A percentile compares a stretch with the other conserved stretches of the same genome.
These are phyloP conservation scores for Yamadazyma triangularis DNA, from an alignment of 1,139 yeast species.

Conservation along the genomic window DNA sequence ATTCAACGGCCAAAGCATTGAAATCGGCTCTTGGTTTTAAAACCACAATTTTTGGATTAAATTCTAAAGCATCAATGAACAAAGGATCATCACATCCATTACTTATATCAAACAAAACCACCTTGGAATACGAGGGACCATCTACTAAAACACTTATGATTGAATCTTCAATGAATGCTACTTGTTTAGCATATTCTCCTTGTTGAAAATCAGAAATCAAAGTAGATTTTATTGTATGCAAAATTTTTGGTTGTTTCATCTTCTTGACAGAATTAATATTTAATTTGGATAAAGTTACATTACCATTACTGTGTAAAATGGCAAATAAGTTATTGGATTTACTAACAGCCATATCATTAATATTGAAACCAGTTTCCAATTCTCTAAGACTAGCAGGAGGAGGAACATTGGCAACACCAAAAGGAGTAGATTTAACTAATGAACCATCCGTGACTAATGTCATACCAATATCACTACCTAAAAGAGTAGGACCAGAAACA, in stretches of 20 bases:
- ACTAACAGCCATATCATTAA: constrained; percentile 63
- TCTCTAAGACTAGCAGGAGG: constrained; percentile 87
- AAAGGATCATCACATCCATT: constrained; percentile 30
- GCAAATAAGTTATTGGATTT: constrained; percentile 58
- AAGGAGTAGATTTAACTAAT: constrained; percentile 73
- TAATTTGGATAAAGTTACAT: constrained; percentile 25
- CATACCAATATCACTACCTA: constrained; percentile 75
- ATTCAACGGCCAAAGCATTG: constrained; percentile 50
- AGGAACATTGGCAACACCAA: constrained; percentile 83
- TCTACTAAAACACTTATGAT: constrained; percentile 58
- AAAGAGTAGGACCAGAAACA: constrained; percentile 62
- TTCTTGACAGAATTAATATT: constrained; percentile 13
- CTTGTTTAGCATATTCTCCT: constrained; percentile 57
- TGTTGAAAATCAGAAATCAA: constrained; percentile 14
- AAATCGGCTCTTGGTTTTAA: constrained; percentile 55
- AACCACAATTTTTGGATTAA: constrained; percentile 49
- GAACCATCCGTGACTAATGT: constrained; percentile 77
- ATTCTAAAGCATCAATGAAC: constrained; percentile 37
- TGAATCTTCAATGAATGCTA: constrained; percentile 51
- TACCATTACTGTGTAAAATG: constrained; percentile 41
- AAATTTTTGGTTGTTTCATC: constrained; percentile 46
- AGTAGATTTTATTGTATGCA: constrained; percentile 27
- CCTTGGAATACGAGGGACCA: constrained; percentile 39
- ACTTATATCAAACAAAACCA: constrained; percentile 47
- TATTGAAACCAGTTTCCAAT: constrained; percentile 45